Evolutionary conservation across 495 filamentous ascomycete species (phyloP).

Genomic region (Chaetomium tenue): DNA sequence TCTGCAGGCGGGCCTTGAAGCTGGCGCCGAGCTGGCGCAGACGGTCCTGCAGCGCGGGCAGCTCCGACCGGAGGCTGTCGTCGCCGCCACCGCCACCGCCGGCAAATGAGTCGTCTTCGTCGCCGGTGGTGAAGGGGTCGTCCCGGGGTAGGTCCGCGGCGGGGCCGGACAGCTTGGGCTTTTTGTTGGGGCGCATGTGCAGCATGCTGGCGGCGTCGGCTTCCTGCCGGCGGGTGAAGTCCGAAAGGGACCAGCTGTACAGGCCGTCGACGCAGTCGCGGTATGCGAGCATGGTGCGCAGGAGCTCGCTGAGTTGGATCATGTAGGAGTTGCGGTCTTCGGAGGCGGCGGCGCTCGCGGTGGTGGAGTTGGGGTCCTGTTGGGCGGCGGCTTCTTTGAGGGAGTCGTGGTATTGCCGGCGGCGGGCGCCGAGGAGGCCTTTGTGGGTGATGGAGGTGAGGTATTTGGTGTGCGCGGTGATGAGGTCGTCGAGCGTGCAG

Average conservation of each 20-base stretch:
- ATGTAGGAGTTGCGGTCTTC: slow-evolving; percentile 81
- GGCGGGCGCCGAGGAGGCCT: slow-evolving; percentile 76
- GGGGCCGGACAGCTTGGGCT: slow-evolving; percentile 9
- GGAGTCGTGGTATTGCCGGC: slow-evolving; percentile 43
- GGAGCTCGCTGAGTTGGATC: slow-evolving; percentile 82
- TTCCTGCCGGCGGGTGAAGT: slow-evolving; percentile 90
- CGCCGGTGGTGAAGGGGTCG: slow-evolving; percentile 22
- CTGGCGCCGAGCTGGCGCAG: slow-evolving; percentile 66
- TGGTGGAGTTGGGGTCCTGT: slow-evolving; percentile 33
- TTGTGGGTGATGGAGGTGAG: slow-evolving; percentile 94
- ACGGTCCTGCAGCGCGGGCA: slow-evolving; percentile 70
- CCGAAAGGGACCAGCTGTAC: slow-evolving; percentile 88
- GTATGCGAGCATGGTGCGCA: slow-evolving; percentile 92
- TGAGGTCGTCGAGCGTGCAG: slow-evolving; percentile 91
- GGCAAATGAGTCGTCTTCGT: background rate
- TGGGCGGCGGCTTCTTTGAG: slow-evolving; percentile 33
- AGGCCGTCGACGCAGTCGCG: slow-evolving; percentile 91
- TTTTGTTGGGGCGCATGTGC: slow-evolving; percentile 3
- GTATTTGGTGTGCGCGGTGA: slow-evolving; percentile 85
- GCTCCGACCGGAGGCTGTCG: slow-evolving; percentile 49
- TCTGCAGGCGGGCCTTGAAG: slow-evolving; percentile 72
- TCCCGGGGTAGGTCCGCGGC: slow-evolving; percentile 23
- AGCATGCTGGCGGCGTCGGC: slow-evolving; percentile 51
- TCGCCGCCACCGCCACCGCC: slow-evolving; percentile 35
- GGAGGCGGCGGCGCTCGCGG: slow-evolving; percentile 29